phyloP scores from a whole-genome alignment of 2,329 filamentous ascomycete genomes.

The Alternaria sp. region DNA sequence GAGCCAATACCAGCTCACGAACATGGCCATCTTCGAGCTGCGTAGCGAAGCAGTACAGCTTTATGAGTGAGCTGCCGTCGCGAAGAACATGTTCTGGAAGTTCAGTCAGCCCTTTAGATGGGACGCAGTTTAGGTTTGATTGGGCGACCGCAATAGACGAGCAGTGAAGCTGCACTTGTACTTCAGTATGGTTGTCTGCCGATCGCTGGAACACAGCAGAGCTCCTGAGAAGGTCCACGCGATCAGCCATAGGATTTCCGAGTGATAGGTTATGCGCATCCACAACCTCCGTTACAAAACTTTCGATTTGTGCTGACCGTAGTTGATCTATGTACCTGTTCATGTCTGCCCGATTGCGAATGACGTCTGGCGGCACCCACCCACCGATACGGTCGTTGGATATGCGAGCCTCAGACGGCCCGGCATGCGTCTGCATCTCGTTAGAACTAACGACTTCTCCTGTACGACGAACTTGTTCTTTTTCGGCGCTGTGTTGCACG shows the following conservation, averaged over 20 bases:
- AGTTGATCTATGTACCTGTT: slow-evolving; percentile 5
- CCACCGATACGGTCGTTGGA: slow-evolving; percentile 7
- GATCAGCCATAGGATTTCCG: background rate
- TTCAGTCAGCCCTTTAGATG: background rate
- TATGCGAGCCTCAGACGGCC: background rate
- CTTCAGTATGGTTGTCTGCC: background rate
- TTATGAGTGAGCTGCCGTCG: slow-evolving; percentile 2
- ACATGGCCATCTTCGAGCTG: slow-evolving; percentile 11
- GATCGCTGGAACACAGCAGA: slow-evolving; percentile 3
- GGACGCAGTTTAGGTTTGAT: slow-evolving; percentile 5
- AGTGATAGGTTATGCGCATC: background rate
- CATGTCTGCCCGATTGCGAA: slow-evolving; percentile 17
- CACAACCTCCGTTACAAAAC: slow-evolving; percentile 7
- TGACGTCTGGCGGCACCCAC: slow-evolving; percentile 14
- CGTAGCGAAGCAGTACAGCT: slow-evolving; percentile 12
- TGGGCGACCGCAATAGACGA: background rate
- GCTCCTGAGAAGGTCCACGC: slow-evolving; percentile 3
- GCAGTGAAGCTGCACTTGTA: slow-evolving; percentile 7
- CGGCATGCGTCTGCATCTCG: background rate
- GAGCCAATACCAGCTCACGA: slow-evolving; percentile 2
- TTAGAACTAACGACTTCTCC: background rate
- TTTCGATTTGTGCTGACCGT: background rate
- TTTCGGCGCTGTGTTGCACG: background rate
- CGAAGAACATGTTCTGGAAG: background rate
- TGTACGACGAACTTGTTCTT: background rate